Base-by-base conservation (phyloP, 1,284 basidiomycete genomes). In the Cutaneotrichosporon sp. region DNA sequence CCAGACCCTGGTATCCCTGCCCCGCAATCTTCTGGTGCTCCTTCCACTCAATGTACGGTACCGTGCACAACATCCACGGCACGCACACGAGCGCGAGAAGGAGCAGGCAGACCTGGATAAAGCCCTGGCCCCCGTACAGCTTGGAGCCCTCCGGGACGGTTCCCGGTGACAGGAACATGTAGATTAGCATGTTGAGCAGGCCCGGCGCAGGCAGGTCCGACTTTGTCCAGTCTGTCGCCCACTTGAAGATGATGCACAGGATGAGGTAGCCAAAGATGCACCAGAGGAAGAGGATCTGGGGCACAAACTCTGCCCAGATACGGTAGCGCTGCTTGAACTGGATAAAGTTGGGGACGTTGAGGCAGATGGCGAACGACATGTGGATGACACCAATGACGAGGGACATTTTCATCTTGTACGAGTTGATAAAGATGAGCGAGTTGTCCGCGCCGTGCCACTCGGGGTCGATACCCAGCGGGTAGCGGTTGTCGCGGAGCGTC, bases 351-450 rank as follows among this genome's bases (percentile, higher is more conserved):
- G 92, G 91, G 8, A 97, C 79, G 80, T 97, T 92, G 50, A 98
- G 80, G 73, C 90, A 96, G 64, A 97, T 82, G 23, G 94, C 91
- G 72, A 98, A 97, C 12, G 94, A 90, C 94, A 98, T 98, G 75
- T 98, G 96, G 62, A 90, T 87, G 61, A 98, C 94, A 76, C 96
- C 96, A 54, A 98, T 78, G 51, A 98, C 84, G 70, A 99, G 87
- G 15, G 91, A 90, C 91, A 98, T 93, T 80, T 99, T 98, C 96
- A 99, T 99, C 85, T 98, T 99, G 81, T 96, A 93, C 52, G 93
- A 97, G 76, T 98, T 98, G 59, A 88, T 89, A 75, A 98, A 98
- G 52, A 97, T 85, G 55, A 99, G 81, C 1, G 80, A 80, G 71
- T 98, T 99, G 64, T 92, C 89, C 9, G 93, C 81, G 34, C 86